These are phyloP conservation scores for Apodospora peruviana DNA, from an alignment of 495 filamentous ascomycete genomes.

Conservation along the genomic window DNA sequence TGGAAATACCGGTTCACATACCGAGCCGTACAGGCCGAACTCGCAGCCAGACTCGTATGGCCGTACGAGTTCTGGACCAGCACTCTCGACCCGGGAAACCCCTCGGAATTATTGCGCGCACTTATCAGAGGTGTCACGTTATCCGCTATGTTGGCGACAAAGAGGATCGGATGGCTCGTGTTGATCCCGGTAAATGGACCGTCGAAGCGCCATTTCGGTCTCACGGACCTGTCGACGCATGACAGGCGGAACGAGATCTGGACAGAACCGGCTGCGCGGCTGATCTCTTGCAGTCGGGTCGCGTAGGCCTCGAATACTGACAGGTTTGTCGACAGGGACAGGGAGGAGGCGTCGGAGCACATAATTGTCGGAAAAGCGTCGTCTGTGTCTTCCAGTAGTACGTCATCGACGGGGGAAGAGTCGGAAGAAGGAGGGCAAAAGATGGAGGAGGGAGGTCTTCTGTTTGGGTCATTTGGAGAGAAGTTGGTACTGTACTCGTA, in stretches of 20 bases:
- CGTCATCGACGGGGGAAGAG: slow-evolving; percentile 30
- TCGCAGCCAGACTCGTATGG: slow-evolving; percentile 31
- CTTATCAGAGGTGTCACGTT: slow-evolving; percentile 50
- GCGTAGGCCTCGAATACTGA: slow-evolving; percentile 46
- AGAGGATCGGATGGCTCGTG: slow-evolving; percentile 50
- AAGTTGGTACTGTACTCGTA: slow-evolving; percentile 45
- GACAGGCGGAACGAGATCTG: slow-evolving; percentile 51
- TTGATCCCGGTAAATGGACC: slow-evolving; percentile 40
- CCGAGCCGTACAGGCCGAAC: slow-evolving; percentile 28
- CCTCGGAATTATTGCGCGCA: slow-evolving; percentile 43
- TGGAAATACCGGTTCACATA: slow-evolving; percentile 32
- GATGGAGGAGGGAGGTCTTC: too few relatives aligned
- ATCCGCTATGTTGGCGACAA: slow-evolving; percentile 51
- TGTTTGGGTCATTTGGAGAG: too few relatives aligned
- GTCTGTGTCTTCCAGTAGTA: slow-evolving; percentile 34
- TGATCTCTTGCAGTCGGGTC: slow-evolving; percentile 39
- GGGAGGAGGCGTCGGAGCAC: slow-evolving; percentile 51
- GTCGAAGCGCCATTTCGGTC: slow-evolving; percentile 52
- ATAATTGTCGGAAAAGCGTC: slow-evolving; percentile 53
- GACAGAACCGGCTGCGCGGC: slow-evolving; percentile 48
- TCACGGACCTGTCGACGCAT: slow-evolving; percentile 54
- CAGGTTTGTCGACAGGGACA: slow-evolving; percentile 32
- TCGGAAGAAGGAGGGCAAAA: slow-evolving; percentile 24
- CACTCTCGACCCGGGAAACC: slow-evolving; percentile 48
- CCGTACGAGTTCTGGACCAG: slow-evolving; percentile 51